Evolutionary conservation across 176 grass and related monocot species (phyloP).

Genomic region (Panicum miliaceum): DNA sequence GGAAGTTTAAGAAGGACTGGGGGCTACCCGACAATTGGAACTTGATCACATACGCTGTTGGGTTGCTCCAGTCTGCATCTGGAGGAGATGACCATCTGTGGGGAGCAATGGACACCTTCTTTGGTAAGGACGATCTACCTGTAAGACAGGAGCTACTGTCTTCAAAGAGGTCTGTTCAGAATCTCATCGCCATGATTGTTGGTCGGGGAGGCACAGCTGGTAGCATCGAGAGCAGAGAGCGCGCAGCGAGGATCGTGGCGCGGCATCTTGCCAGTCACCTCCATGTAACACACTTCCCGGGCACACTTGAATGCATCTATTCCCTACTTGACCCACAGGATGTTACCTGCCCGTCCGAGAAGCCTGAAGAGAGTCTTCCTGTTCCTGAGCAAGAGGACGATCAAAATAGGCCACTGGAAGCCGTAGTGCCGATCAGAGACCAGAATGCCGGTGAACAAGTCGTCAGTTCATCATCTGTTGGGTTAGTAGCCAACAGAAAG

Average conservation of each 20-base stretch:
- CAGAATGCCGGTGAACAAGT: neutral
- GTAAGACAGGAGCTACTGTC: neutral
- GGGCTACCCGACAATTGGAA: neutral
- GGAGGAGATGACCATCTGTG: neutral
- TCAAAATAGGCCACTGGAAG: neutral
- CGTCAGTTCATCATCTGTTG: no score
- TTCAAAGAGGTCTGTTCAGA: neutral
- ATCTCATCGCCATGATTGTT: neutral
- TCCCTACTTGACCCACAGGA: neutral
- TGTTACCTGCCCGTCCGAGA: no score
- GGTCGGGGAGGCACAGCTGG: neutral
- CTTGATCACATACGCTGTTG: neutral
- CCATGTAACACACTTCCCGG: neutral
- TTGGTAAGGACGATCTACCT: neutral
- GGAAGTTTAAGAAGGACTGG: neutral
- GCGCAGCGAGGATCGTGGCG: neutral
- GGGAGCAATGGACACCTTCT: slow-evolving; percentile 16
- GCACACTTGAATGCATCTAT: neutral
- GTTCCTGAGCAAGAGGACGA: neutral
- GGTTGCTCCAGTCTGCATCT: neutral
- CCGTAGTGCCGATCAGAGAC: neutral
- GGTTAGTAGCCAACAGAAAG: no score
- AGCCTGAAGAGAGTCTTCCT: neutral
- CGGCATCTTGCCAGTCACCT: neutral
- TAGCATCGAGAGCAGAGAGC: neutral